Percentiles rank a stretch among this genome's conserved stretches.
These are phyloP conservation scores for Trypanosoma mega DNA, from an alignment of 208 protist genomes.

Conservation along the genomic window DNA sequence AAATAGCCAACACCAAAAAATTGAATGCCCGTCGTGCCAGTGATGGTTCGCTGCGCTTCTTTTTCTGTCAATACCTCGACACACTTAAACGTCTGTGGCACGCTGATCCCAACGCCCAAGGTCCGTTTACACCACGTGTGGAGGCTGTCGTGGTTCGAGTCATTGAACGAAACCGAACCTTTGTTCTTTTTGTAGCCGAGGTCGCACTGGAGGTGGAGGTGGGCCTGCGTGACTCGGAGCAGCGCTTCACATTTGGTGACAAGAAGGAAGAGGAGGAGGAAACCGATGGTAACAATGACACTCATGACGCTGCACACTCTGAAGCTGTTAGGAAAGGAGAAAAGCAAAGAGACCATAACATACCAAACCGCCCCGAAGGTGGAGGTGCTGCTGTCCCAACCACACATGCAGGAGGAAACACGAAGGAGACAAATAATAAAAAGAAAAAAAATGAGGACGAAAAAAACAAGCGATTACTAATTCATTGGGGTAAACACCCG, in stretches of 20 bases:
- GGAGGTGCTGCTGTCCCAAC: no score
- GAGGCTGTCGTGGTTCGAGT: constrained; percentile 16
- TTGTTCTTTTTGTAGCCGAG: constrained; percentile 41
- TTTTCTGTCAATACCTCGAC: constrained; percentile 81
- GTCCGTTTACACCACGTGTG: constrained; percentile 20
- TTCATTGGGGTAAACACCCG: constrained; percentile 31
- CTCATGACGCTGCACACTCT: no score
- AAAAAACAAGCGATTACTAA: not conserved
- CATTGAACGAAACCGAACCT: not conserved
- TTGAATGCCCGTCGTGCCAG: constrained; percentile 46
- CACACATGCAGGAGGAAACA: no score
- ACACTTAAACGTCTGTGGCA: constrained; percentile 21
- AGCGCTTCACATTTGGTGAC: constrained; percentile 35
- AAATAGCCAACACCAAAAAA: constrained; percentile 55
- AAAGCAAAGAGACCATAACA: constrained; percentile 16
- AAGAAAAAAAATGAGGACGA: not conserved
- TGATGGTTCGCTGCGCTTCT: constrained; percentile 57
- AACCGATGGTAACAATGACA: constrained; percentile 5
- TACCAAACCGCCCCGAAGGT: no score
- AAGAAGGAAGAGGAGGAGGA: constrained; percentile 2
- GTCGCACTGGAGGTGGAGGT: constrained; percentile 55
- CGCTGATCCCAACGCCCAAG: not conserved
- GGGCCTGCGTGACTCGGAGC: constrained; percentile 44
- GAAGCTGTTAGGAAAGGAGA: not conserved
- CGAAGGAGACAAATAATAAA: constrained; percentile 1